phyloP scores from a whole-genome alignment of 108 stramenopile genomes.

The Conticribra weissflogii region DNA sequence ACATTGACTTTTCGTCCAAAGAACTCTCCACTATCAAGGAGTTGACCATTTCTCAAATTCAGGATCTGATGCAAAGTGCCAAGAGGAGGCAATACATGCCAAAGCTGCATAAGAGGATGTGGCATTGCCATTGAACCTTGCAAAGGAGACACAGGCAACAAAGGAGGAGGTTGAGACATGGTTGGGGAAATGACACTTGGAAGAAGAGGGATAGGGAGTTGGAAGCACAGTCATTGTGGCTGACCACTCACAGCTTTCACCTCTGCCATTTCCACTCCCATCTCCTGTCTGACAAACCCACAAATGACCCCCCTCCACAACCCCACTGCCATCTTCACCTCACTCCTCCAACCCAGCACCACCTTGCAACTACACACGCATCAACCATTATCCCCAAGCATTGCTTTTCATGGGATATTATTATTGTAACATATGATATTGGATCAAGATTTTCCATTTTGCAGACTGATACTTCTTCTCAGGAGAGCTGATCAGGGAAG shows the following conservation, averaged over 20 bases:
- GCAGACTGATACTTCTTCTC: too few species aligned
- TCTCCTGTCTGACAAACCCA: too few species aligned
- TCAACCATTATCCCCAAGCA: too few species aligned
- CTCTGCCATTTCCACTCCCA: too few species aligned
- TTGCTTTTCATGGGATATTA: too few species aligned
- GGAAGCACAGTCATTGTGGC: neutral
- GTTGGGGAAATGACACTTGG: constrained; percentile 53
- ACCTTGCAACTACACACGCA: too few species aligned
- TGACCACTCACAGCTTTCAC: constrained; percentile 10
- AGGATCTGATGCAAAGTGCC: constrained; percentile 38
- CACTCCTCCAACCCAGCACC: too few species aligned
- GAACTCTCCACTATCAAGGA: constrained; percentile 7
- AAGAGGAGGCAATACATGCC: constrained; percentile 34
- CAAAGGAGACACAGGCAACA: constrained; percentile 65
- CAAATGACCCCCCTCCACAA: too few species aligned
- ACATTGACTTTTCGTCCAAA: neutral
- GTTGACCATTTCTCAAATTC: constrained; percentile 15
- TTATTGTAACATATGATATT: too few species aligned
- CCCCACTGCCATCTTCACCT: too few species aligned
- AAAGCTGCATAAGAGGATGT: constrained; percentile 89
- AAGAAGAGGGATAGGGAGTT: constrained; percentile 9
- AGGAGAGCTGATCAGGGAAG: too few species aligned
- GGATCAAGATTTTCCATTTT: too few species aligned
- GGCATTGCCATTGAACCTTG: constrained; percentile 71
- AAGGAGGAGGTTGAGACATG: constrained; percentile 70